Evolutionary conservation across 768 basidiomycete genomes (phyloP), one percentile per base, ranked within the genome.

Genomic region (Kondoa malvinella): DNA sequence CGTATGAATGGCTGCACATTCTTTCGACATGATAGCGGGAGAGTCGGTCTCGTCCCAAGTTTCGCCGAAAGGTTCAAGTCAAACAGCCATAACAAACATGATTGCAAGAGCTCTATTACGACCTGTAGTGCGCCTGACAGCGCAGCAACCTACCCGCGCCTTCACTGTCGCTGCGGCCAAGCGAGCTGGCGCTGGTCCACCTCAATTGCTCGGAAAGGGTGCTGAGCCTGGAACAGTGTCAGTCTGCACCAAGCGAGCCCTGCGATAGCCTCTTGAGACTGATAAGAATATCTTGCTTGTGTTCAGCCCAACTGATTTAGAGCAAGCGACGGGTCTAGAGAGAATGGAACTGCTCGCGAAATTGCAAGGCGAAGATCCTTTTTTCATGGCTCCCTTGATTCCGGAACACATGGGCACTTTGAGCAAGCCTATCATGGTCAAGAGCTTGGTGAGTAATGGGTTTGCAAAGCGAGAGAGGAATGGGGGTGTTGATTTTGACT

Each of bases 301-400:
- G 50, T 14, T 4, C 57, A 59, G 57, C 71, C 86, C 91, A 64
- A 87, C 87, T 69, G 88, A 90, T 78, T 81, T 86, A 71, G 83
- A 88, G 71, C 94, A 99, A 79, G 84, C 94, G 21, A 99, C 94
- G 73, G 94, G 94, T 84, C 81, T 96, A 67, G 92, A 95, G 78
- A 89, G 94, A 78, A 84, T 94, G 75, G 89, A 99, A 79, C 80
- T 95, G 61, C 79, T 96, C 65, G 90, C 87, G 75, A 86, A 90
- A 70, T 80, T 91, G 75, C 84, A 90, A 77, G 92, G 92, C 67
- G 79, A 90, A 65, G 86, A 89, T 57, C 83, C 91, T 64, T 99
- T 99, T 80, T 91, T 96, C 77, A 82, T 86, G 75, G 82, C 84
- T 68, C 87, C 91, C 34, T 82, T 95, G 71, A 86, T 90, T 75